Conservation (phyloP, 306 rosid species). For the Rosa rugosa region DNA sequence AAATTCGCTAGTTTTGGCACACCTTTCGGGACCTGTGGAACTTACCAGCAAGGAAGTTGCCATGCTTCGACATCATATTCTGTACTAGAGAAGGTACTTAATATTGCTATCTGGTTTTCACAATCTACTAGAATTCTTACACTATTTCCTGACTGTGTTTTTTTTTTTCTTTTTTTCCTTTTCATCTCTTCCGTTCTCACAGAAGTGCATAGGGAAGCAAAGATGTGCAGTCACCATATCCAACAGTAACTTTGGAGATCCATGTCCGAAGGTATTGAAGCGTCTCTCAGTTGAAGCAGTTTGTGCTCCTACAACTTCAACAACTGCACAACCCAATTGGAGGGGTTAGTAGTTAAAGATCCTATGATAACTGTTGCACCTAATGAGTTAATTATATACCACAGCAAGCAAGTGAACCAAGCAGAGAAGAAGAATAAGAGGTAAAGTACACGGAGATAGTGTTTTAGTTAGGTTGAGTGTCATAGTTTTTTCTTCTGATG, state of each 20-base stretch:
- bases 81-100: conserved; percentile 71
- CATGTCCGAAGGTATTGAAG: conserved; percentile 94
- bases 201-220: conserved; percentile 83
- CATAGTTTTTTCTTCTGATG: conserved; percentile 38
- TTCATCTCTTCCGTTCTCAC: conserved; percentile 30
- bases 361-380: conserved; percentile 28
- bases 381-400: conserved; percentile 38
- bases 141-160: conserved; percentile 2
- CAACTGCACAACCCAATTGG: conserved; percentile 32
- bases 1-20: conserved; percentile 99
- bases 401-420: conserved; percentile 29
- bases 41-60: conserved; percentile 82
- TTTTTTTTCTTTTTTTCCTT: conserved; percentile 12
- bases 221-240: conserved; percentile 84
- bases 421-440: conserved; percentile 34
- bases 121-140: neutral
- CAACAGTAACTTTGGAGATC: conserved; percentile 91
- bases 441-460: conserved; percentile 28
- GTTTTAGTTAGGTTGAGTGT: conserved; percentile 39
- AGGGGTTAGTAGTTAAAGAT: conserved; percentile 37
- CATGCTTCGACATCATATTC: conserved; percentile 72
- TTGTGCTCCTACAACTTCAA: conserved; percentile 51
- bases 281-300: conserved; percentile 91
- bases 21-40: conserved; percentile 92
- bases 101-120: conserved; percentile 20